These are phyloP conservation scores for Geotrichum histeridarum DNA, from an alignment of 1,139 yeast species.

Conservation along the genomic window DNA sequence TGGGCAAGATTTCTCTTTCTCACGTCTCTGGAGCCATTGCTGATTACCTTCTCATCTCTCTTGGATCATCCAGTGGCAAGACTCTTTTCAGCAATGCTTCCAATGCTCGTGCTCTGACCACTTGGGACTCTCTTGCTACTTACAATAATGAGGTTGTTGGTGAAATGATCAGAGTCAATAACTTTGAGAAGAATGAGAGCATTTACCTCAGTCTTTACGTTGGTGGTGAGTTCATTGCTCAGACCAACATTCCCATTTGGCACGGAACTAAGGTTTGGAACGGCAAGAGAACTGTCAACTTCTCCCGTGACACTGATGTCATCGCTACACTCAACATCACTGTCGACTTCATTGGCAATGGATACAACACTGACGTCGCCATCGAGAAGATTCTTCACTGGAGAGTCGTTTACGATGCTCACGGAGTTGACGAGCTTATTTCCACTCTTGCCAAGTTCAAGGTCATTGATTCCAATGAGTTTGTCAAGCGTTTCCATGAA, in stretches of 20 bases:
- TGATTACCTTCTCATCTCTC: slow-evolving; percentile 26
- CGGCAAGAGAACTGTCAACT: slow-evolving; percentile 28
- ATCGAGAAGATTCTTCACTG: slow-evolving; percentile 56
- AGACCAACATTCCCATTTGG: slow-evolving; percentile 40
- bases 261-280: slow-evolving; percentile 29
- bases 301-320: slow-evolving; percentile 25
- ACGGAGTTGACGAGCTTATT: slow-evolving; percentile 29
- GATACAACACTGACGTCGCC: slow-evolving; percentile 56
- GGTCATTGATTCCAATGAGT: slow-evolving; percentile 29
- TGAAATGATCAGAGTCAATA: slow-evolving; percentile 57
- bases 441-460: slow-evolving; percentile 32
- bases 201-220: slow-evolving; percentile 56
- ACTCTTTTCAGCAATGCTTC: slow-evolving; percentile 52
- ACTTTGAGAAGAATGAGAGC: slow-evolving; percentile 53
- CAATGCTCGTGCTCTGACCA: slow-evolving; percentile 49
- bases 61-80: slow-evolving; percentile 29
- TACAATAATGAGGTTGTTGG: slow-evolving; percentile 70
- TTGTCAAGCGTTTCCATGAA: slow-evolving; percentile 31
- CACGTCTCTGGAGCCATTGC: slow-evolving; percentile 22
- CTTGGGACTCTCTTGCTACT: slow-evolving; percentile 78
- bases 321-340: slow-evolving; percentile 38
- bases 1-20: slow-evolving; percentile 29
- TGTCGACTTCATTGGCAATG: slow-evolving; percentile 66
- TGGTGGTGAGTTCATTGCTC: slow-evolving; percentile 61
- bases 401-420: slow-evolving; percentile 44